Evolutionary conservation across 257 asterid genomes (phyloP), one percentile per base, ranked within the genome.

Genomic region (Phtheirospermum japonicum): DNA sequence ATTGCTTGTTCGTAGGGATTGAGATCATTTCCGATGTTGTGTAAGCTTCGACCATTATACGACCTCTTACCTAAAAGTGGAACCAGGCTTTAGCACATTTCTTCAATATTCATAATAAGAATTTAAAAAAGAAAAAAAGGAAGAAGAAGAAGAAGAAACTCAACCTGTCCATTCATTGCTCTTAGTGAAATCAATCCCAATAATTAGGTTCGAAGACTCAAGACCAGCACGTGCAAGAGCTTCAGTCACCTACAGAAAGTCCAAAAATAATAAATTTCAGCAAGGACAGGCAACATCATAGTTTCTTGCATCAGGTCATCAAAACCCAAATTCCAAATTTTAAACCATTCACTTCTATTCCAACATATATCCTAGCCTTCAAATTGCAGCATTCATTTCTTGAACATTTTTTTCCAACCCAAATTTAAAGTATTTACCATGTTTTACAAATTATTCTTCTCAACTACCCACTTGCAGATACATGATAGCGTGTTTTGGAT

Each of bases 141-240:
- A n/a, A n/a, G n/a, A 3, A 9, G 14, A 40, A 1, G n/a, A 10
- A 40, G 14, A 50, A 18, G 19, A 12, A 51, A 17, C 31, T 5
- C n/a, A 32, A 57, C 62, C 62, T 32, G 62, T 57, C 62, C 62
- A 57, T 34, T 32, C 46, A 57, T 57, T 57, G 62, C 62, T 57
- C 43, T 57, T 14, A 36, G 62, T 57, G 62, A 57, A 57, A 57
- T 57, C 62, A 57, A 57, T 32, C 45, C 61, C 61, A 4, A 57
- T 28, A 7, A 57, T 57, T 14, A 57, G 45, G 61, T 57, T 57
- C 45, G 61, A 57, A 6, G 46, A 57, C 45, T 57, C 61, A 16
- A 57, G 61, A 32, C 61, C 61, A 57, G 61, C 61, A 32, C 61
- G 61, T 57, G 43, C 45, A 14, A 57, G 61, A 32, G 45, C 61